Percentiles rank a stretch among this genome's conserved stretches.
These are phyloP conservation scores for Bathelium albidoporum DNA, from an alignment of 495 filamentous ascomycete species.

Conservation along the genomic window DNA sequence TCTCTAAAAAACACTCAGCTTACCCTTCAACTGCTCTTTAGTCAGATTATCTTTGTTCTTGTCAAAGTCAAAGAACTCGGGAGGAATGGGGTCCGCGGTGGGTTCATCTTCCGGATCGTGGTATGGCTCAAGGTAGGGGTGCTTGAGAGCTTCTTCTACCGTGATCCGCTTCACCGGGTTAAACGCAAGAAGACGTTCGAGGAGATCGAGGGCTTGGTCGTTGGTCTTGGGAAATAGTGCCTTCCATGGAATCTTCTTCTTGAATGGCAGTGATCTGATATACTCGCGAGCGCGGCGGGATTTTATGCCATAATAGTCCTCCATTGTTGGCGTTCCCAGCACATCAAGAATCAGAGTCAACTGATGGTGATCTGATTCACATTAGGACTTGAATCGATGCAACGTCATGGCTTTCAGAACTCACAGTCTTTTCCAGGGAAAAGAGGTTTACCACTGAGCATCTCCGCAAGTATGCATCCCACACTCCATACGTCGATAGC, in stretches of 20 bases:
- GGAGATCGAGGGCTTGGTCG: conserved; percentile 80
- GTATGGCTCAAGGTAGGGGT: conserved; percentile 97
- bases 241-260: conserved; percentile 99
- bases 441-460: conserved; percentile 96
- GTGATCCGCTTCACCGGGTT: conserved; percentile 98
- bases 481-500: conserved; percentile 99
- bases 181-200: conserved; percentile 94
- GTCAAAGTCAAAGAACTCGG: conserved; percentile 99
- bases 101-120: conserved; percentile 99
- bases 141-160: conserved; percentile 92
- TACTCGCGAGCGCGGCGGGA: conserved; percentile 96
- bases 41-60: conserved; percentile 98
- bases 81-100: conserved; percentile 88
- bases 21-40: conserved; percentile 94
- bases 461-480: conserved; percentile 98
- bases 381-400: neutral
- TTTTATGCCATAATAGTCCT: conserved; percentile 99
- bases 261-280: conserved; percentile 98
- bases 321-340: conserved; percentile 97
- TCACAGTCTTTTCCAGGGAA: conserved; percentile 98
- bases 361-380: conserved; percentile 79
- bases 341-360: conserved; percentile 96
- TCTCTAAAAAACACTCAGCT: conserved; percentile 22
- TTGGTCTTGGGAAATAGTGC: conserved; percentile 96
- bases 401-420: conserved; percentile 27